A percentile compares a stretch with the other conserved stretches of the same genome.
Conservation (phyloP, 164 flowering plant genomes). For the Nymphaea colorata region DNA sequence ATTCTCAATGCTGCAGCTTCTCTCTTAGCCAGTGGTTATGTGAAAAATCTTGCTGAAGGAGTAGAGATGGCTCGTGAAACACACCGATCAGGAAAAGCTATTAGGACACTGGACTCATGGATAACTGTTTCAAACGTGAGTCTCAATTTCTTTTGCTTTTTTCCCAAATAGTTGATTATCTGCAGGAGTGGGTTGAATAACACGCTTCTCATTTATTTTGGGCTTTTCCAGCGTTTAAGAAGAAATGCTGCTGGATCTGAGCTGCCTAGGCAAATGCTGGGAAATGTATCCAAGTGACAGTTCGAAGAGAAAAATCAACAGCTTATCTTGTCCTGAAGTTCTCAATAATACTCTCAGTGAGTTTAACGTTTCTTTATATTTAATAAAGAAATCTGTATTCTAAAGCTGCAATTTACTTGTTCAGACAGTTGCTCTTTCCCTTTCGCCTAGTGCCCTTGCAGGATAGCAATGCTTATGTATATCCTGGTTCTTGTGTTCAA, state of each 20-base stretch:
- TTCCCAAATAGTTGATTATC: background rate
- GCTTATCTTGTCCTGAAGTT: too few relatives aligned
- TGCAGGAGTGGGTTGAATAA: background rate
- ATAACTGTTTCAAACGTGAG: conserved; percentile 44
- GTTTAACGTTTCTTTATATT: too few relatives aligned
- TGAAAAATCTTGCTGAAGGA: conserved; percentile 47
- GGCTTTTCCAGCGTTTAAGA: background rate
- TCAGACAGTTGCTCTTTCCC: too few relatives aligned
- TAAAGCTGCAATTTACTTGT: too few relatives aligned
- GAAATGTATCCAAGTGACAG: background rate
- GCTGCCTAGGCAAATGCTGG: background rate
- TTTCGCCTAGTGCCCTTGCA: too few relatives aligned
- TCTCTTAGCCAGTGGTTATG: conserved; percentile 53
- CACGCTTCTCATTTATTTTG: background rate
- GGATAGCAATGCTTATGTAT: too few relatives aligned
- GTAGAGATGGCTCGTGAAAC: conserved; percentile 65
- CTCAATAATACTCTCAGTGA: too few relatives aligned
- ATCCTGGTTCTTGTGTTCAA: too few relatives aligned
- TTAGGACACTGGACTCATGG: conserved; percentile 53
- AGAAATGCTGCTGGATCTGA: background rate
- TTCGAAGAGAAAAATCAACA: too few relatives aligned
- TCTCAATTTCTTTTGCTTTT: background rate
- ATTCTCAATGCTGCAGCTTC: conserved; percentile 84
- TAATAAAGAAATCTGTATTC: too few relatives aligned
- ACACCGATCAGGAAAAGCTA: conserved; percentile 60